These are phyloP conservation scores for Neurospora hispaniola DNA, from an alignment of 495 filamentous ascomycete species.

Conservation along the genomic window DNA sequence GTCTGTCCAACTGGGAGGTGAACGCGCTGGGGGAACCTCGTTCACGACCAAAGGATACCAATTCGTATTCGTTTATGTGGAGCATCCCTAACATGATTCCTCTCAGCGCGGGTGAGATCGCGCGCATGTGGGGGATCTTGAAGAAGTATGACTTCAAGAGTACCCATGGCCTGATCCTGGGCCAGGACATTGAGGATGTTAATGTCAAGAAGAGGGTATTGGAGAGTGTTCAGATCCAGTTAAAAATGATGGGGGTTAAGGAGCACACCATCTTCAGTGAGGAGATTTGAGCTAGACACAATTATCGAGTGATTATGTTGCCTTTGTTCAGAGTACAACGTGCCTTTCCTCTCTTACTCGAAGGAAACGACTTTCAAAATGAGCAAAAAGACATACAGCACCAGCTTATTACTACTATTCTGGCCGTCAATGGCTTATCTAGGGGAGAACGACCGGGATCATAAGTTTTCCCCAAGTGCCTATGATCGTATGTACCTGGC, in stretches of 20 bases:
- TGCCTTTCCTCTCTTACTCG: not conserved
- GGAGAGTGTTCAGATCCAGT: conserved; percentile 67
- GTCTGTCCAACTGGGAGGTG: conserved; percentile 29
- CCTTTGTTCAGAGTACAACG: not conserved
- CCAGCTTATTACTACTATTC: not conserved
- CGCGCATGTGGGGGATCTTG: conserved; percentile 41
- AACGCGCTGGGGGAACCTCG: conserved; percentile 24
- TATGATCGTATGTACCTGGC: not conserved
- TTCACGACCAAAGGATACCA: conserved; percentile 43
- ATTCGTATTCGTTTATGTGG: conserved; percentile 65
- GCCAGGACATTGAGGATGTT: conserved; percentile 45
- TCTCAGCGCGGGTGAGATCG: conserved; percentile 44
- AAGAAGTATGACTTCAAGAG: conserved; percentile 49
- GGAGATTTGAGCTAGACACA: conserved; percentile 9
- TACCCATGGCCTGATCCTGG: conserved; percentile 55
- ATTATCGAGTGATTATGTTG: too few relatives aligned
- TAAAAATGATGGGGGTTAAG: conserved; percentile 43
- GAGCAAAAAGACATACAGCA: too few relatives aligned
- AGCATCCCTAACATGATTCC: conserved; percentile 75
- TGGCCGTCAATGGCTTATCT: not conserved
- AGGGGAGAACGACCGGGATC: not conserved
- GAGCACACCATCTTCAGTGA: conserved; percentile 33
- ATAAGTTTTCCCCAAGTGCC: not conserved
- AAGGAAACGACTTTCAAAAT: not conserved
- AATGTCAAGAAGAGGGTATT: conserved; percentile 52